Evolutionary conservation across 345 rosid genomes (phyloP).

Genomic region (Populus nigra): DNA sequence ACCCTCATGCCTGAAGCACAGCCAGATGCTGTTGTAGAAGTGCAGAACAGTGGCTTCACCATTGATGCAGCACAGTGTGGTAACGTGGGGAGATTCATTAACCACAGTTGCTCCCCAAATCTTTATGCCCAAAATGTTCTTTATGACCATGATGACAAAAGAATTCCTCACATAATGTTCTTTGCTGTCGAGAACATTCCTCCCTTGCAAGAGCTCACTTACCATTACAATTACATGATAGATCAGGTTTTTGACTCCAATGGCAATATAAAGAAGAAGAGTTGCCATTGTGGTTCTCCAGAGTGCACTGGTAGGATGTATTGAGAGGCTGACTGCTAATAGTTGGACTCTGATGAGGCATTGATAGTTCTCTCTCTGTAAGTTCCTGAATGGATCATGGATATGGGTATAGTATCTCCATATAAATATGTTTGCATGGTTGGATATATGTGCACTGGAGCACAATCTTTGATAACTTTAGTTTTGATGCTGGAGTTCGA

Average conservation of each 20-base stretch:
- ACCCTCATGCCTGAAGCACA: conserved; percentile 43
- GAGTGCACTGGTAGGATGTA: conserved; percentile 81
- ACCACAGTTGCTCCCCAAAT: conserved; percentile 93
- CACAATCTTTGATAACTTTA: background rate
- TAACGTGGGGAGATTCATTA: conserved; percentile 77
- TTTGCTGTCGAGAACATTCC: conserved; percentile 85
- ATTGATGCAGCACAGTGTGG: conserved; percentile 77
- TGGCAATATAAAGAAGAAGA: conserved; percentile 69
- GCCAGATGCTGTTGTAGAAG: conserved; percentile 30
- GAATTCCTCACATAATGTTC: conserved; percentile 85
- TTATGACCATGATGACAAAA: conserved; percentile 66
- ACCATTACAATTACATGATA: conserved; percentile 67
- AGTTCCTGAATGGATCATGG: conserved; percentile 1
- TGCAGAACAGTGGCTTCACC: conserved; percentile 52
- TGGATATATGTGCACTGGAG: background rate
- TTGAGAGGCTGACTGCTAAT: conserved; percentile 31
- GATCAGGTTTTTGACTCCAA: conserved; percentile 61
- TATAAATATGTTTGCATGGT: background rate
- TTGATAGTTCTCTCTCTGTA: background rate
- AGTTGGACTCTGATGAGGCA: background rate
- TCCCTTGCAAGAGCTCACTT: conserved; percentile 79
- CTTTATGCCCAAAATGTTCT: conserved; percentile 85
- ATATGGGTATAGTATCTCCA: background rate
- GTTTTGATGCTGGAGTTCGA: background rate
- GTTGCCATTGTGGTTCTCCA: conserved; percentile 70